Percentiles rank a stretch among this genome's conserved stretches.
These are phyloP conservation scores for Ophiostoma perfectum DNA, from an alignment of 2,329 filamentous ascomycete species.

Conservation along the genomic window DNA sequence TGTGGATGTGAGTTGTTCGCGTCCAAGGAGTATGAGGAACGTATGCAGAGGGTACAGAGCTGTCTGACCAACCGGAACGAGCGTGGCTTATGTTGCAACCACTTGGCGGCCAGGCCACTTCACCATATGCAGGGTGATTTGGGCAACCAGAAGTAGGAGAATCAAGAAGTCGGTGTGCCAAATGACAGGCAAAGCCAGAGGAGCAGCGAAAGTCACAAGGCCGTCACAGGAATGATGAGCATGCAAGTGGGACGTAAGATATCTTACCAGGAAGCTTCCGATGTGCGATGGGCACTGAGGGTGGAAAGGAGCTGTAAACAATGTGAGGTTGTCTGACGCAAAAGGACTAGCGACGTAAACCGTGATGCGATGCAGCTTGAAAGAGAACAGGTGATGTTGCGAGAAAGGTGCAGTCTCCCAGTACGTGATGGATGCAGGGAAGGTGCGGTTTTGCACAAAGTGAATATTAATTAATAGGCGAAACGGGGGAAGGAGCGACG, in stretches of 20 bases:
- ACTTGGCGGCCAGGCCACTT: slow-evolving; percentile 10
- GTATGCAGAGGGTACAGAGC: neutral
- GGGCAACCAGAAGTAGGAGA: neutral
- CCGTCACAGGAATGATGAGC: no score
- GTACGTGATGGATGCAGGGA: neutral
- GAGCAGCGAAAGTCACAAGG: no score
- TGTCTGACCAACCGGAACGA: neutral
- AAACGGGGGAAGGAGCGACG: neutral
- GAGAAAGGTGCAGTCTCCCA: no score
- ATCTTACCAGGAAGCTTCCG: no score
- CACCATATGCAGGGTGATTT: neutral
- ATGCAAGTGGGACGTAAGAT: no score
- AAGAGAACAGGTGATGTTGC: no score
- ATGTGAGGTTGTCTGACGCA: no score
- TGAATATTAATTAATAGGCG: neutral
- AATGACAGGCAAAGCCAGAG: no score
- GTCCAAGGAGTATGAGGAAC: slow-evolving; percentile 2
- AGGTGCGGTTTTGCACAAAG: neutral
- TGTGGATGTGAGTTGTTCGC: neutral
- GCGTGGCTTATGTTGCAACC: slow-evolving; percentile 17
- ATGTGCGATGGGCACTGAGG: no score
- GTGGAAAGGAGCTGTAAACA: no score
- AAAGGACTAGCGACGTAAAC: no score
- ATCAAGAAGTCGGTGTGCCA: slow-evolving; percentile 1
- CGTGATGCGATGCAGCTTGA: no score